Percentiles rank a stretch among this genome's conserved stretches.
Evolutionary conservation across 2,329 filamentous ascomycete genomes (phyloP).

Genomic region (Macrophomina tecta): DNA sequence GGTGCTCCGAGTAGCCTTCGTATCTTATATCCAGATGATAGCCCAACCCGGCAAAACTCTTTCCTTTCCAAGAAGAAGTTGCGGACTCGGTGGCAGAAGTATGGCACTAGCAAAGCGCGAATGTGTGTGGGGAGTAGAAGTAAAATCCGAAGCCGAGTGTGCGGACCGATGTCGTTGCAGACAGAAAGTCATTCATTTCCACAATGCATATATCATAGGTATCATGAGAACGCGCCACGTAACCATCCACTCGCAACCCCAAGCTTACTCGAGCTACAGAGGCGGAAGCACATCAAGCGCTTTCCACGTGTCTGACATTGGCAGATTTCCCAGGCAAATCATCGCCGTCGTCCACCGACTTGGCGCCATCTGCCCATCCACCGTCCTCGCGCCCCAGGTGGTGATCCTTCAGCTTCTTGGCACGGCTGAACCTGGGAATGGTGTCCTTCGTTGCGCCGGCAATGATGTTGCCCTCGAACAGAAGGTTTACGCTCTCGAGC

Average conservation of each 20-base stretch:
- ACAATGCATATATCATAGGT: neutral
- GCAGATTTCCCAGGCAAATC: neutral
- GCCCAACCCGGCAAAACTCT: no score
- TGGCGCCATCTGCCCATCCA: neutral
- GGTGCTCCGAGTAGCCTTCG: no score
- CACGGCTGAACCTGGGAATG: constrained; percentile 17
- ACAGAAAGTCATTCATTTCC: no score
- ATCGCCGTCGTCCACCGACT: neutral
- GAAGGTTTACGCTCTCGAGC: constrained; percentile 48
- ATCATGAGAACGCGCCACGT: neutral
- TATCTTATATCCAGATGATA: no score
- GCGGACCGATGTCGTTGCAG: no score
- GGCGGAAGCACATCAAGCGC: neutral
- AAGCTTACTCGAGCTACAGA: neutral
- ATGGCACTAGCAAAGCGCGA: no score
- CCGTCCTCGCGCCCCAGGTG: neutral
- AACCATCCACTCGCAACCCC: neutral
- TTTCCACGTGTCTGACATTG: constrained; percentile 2
- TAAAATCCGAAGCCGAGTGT: no score
- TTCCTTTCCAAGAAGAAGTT: no score
- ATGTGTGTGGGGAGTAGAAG: no score
- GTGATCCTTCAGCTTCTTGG: constrained; percentile 24
- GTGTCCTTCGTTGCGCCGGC: constrained; percentile 35
- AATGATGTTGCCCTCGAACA: constrained; percentile 52
- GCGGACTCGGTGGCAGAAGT: no score